Evolutionary conservation across 148 eudicot species (phyloP), one percentile per base, ranked within the genome.

Genomic region (Fagopyrum homotropicum): DNA sequence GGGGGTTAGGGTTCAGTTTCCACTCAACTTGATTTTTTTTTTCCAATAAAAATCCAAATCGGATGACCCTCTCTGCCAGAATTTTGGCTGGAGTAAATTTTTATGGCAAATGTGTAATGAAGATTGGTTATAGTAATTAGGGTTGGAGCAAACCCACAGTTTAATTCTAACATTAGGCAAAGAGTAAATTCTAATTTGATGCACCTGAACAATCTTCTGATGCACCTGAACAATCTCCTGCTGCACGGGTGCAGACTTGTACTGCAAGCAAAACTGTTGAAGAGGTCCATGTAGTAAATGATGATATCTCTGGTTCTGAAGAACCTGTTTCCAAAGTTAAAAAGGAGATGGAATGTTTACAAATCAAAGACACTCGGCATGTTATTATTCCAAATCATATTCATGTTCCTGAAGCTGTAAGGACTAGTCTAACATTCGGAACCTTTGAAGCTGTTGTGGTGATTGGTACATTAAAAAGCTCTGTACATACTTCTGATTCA

Each of bases 361-460:
- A 81, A 75, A 82, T 87, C 64, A 84, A 85, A 78, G 93, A 83
- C 78, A 76, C 78, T 44, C 84, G 82, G 72, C 84, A 85, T 83
- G 93, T 89, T 64, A 85, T 91, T 74, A 87, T 89, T 68, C 97
- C 93, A 45, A 81, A 89, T 69, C 89, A 89, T 76, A 80, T 91
- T 66, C 91, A 86, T 77, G 93, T 91, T 54, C 91, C 97, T 60
- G 97, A 89, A 75, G 81, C 89, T 43, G 77, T 84, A 74, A 90
- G 91, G 76, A 77, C 90, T 57, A 85, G 90, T 69, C 84, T 93
- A 73, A 85, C 84, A 77, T 93, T 93, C 82, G 98, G 96, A 82
- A 93, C 96, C 81, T 93, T 93, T 83, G 96, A 87, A 82, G 80
- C 90, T 59, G 82, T 79, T 79, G 84, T 90, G 82, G 82, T 83